Conservation (phyloP, 805 yeast species). For the Scheffersomyces amazonensis region DNA sequence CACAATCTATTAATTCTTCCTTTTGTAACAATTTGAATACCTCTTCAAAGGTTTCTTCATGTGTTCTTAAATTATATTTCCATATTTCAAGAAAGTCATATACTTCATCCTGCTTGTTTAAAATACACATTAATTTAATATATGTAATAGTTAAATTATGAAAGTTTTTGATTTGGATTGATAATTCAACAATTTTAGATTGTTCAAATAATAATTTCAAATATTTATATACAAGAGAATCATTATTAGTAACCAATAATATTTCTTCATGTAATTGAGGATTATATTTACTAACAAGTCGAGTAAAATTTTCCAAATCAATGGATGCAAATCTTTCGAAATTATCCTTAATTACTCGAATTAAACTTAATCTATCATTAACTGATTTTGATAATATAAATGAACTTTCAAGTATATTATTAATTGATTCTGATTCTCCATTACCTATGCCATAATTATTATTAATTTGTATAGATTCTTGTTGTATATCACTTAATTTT, state of each 20-base stretch:
- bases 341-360: conserved; percentile 19
- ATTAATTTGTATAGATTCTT: conserved; percentile 8
- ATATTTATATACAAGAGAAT: conserved; percentile 25
- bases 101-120: conserved; percentile 11
- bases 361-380: conserved; percentile 20
- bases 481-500: conserved; percentile 11
- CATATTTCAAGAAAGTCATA: conserved; percentile 11
- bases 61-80: conserved; percentile 5
- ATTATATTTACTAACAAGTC: conserved; percentile 29
- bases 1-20: conserved; percentile 22
- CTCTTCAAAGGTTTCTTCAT: conserved; percentile 2
- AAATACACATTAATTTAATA: conserved; percentile 20
- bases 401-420: conserved; percentile 24
- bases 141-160: conserved; percentile 12
- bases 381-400: conserved; percentile 14
- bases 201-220: conserved; percentile 25
- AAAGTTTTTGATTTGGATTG: conserved; percentile 3
- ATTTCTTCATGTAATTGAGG: conserved; percentile 40
- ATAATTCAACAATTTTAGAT: not conserved
- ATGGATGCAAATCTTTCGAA: conserved; percentile 19
- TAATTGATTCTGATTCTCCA: conserved; percentile 9
- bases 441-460: conserved; percentile 1
- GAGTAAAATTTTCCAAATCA: conserved; percentile 34
- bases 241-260: conserved; percentile 22
- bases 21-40: conserved; percentile 16